These are phyloP conservation scores for Kwoniella sp. DNA, from an alignment of 768 basidiomycete species.

Conservation along the genomic window DNA sequence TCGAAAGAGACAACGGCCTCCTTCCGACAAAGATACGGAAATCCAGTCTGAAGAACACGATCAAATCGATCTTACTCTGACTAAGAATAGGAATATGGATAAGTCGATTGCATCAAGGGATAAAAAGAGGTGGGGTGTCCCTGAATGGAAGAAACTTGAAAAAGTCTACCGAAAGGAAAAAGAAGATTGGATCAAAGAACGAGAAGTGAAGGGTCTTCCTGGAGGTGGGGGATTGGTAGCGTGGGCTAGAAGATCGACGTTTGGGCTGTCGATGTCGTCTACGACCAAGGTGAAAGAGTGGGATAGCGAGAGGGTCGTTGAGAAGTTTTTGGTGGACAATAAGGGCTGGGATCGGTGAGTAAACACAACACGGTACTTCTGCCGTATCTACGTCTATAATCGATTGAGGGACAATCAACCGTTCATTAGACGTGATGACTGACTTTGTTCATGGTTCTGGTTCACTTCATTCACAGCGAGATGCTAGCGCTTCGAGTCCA, in stretches of 20 bases:
- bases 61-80: too few relatives aligned
- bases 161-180: slow-evolving; percentile 38
- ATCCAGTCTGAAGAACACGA: too few relatives aligned
- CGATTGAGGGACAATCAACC: too few relatives aligned
- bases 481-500: slow-evolving; percentile 35
- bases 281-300: slow-evolving; percentile 24
- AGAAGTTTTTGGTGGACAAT: slow-evolving; percentile 23
- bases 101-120: neutral
- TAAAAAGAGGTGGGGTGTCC: slow-evolving; percentile 38
- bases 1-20: neutral
- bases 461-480: slow-evolving; percentile 13
- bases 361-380: too few relatives aligned
- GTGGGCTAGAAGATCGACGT: slow-evolving; percentile 37
- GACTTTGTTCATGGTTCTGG: neutral
- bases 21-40: neutral
- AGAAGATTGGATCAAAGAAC: slow-evolving; percentile 37
- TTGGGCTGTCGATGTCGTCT: slow-evolving; percentile 4
- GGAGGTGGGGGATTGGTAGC: slow-evolving; percentile 28
- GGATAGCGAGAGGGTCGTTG: slow-evolving; percentile 37
- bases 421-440: too few relatives aligned
- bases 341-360: slow-evolving; percentile 43
- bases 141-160: slow-evolving; percentile 50
- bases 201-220: slow-evolving; percentile 38
- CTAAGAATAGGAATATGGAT: too few relatives aligned
- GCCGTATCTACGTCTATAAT: too few relatives aligned